phyloP scores from a whole-genome alignment of 2,329 filamentous ascomycete genomes.

The Ophiocordyceps robertsii region DNA sequence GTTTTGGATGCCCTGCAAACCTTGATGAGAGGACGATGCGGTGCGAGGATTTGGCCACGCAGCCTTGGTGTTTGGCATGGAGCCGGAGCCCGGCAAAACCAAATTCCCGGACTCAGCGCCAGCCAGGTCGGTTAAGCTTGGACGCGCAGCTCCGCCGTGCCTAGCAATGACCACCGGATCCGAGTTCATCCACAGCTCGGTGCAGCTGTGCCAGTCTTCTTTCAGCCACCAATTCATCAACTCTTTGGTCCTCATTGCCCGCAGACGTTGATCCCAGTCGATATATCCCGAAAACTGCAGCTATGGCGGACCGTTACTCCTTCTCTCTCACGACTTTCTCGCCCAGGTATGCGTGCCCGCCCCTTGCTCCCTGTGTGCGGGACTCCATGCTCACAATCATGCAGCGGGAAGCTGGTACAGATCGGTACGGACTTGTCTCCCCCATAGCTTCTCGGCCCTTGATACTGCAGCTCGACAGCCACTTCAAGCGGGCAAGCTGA shows the following conservation, averaged over 20 bases:
- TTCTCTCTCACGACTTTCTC: constrained; percentile 99
- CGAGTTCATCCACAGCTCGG: constrained; percentile 17
- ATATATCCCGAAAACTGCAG: constrained; percentile 11
- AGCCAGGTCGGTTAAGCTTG: constrained; percentile 10
- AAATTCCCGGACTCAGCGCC: constrained; percentile 8
- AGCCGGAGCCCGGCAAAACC: constrained; percentile 12
- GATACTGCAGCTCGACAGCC: not conserved
- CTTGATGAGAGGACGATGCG: no score
- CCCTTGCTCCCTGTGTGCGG: constrained; percentile 8
- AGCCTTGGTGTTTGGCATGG: not conserved
- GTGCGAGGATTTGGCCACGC: not conserved
- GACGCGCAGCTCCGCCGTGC: constrained; percentile 25
- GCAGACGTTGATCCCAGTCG: not conserved
- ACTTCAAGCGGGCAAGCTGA: constrained; percentile 1
- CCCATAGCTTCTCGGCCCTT: not conserved
- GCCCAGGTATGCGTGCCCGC: constrained; percentile 61
- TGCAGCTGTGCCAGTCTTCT: not conserved
- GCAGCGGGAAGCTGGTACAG: constrained; percentile 94
- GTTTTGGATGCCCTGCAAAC: no score
- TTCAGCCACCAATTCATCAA: constrained; percentile 1
- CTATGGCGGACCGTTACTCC: constrained; percentile 96
- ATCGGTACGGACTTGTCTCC: constrained; percentile 49
- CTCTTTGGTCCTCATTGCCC: constrained; percentile 5
- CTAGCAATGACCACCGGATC: constrained; percentile 12
- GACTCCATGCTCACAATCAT: constrained; percentile 28